phyloP scores from a whole-genome alignment of 2,329 filamentous ascomycete genomes.

The Clonostachys chloroleuca region DNA sequence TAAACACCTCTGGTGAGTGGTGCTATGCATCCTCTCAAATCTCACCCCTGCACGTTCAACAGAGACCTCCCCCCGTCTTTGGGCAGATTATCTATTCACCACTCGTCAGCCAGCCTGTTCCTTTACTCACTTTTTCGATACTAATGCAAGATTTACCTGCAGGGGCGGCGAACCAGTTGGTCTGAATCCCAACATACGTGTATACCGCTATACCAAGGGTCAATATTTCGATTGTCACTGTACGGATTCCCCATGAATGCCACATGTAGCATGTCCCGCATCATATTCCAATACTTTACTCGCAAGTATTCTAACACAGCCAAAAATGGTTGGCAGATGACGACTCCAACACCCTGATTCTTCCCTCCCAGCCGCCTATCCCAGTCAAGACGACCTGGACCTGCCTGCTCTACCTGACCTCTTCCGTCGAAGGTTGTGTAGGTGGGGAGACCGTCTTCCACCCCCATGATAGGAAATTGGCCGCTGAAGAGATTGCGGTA shows the following conservation, averaged over 20 bases:
- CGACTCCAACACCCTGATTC: slow-evolving; percentile 70
- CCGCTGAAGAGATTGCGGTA: slow-evolving; percentile 65
- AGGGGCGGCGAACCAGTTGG: slow-evolving; percentile 86
- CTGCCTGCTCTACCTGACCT: slow-evolving; percentile 80
- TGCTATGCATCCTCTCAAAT: no score
- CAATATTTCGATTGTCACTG: slow-evolving; percentile 94
- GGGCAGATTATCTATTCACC: no score
- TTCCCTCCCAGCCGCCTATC: slow-evolving; percentile 31
- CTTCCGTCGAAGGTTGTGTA: slow-evolving; percentile 65
- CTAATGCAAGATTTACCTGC: not conserved
- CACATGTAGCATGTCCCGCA: not conserved
- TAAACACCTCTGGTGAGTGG: slow-evolving; percentile 39
- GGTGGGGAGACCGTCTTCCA: slow-evolving; percentile 94
- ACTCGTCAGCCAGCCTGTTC: not conserved
- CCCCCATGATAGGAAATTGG: slow-evolving; percentile 55
- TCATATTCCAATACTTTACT: not conserved
- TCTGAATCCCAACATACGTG: slow-evolving; percentile 80
- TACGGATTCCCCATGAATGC: slow-evolving; percentile 35
- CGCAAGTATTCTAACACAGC: not conserved
- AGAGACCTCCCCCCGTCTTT: not conserved
- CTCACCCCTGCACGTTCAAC: not conserved
- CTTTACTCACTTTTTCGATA: not conserved
- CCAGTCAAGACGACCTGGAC: slow-evolving; percentile 76
- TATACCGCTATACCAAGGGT: slow-evolving; percentile 81
- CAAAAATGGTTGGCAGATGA: slow-evolving; percentile 56